A percentile compares a stretch with the other conserved stretches of the same genome.
Evolutionary conservation across 495 filamentous ascomycete species (phyloP).

Genomic region (Penicillium diatomitis): DNA sequence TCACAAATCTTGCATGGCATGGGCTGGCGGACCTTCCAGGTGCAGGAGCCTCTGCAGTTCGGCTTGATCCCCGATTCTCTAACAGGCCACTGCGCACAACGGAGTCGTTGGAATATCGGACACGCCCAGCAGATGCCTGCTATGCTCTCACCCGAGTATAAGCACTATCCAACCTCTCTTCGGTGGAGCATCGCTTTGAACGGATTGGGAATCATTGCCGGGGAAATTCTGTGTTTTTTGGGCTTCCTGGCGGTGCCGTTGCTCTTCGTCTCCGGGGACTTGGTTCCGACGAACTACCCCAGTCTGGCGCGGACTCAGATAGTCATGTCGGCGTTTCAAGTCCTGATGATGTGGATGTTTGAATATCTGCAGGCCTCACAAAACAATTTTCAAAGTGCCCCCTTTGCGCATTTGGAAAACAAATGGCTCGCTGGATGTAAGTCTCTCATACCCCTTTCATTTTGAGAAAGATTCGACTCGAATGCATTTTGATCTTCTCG

Average conservation of each 20-base stretch:
- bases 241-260: conserved; percentile 17
- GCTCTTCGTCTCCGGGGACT: conserved; percentile 8
- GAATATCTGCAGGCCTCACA: conserved; percentile 15
- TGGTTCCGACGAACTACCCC: conserved; percentile 9
- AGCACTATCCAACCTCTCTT: conserved; percentile 8
- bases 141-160: conserved; percentile 7
- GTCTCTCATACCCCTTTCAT: conserved; percentile 1
- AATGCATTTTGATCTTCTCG: not conserved
- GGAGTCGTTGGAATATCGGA: conserved; percentile 37
- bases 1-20: conserved; percentile 35
- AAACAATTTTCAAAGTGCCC: conserved; percentile 8
- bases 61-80: conserved; percentile 43
- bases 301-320: conserved; percentile 10
- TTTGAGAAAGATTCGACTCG: too few species aligned
- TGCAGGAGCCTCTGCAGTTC: conserved; percentile 42
- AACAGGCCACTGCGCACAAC: conserved; percentile 40
- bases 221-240: conserved; percentile 9
- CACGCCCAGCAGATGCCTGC: conserved; percentile 25
- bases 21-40: conserved; percentile 36
- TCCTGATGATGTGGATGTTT: conserved; percentile 19
- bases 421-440: conserved; percentile 26
- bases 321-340: conserved; percentile 6
- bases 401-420: conserved; percentile 27
- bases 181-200: conserved; percentile 19
- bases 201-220: conserved; percentile 18